Conservation (phyloP, 106 monocot species). For the Gastrodia elata region DNA sequence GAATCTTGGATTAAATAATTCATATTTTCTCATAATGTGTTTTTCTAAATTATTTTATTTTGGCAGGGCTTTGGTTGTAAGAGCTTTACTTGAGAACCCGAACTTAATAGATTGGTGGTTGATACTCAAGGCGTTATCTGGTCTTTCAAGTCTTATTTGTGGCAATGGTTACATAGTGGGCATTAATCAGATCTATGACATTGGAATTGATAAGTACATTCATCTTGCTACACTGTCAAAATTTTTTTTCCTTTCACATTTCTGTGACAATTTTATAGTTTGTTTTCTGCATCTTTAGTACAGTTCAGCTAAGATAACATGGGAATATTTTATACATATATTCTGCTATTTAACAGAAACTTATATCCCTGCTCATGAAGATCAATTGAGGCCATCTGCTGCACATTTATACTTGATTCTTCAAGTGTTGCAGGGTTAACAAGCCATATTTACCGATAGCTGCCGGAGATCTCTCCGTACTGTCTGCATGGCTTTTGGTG, state of each 20-base stretch:
- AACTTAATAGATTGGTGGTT: constrained; percentile 84
- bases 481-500: constrained; percentile 88
- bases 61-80: constrained; percentile 82
- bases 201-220: constrained; percentile 95
- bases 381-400: constrained; percentile 3
- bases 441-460: constrained; percentile 99
- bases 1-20: background rate
- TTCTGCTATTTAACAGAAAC: constrained; percentile 5
- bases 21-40: background rate
- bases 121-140: constrained; percentile 76
- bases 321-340: background rate
- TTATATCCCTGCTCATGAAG: constrained; percentile 1
- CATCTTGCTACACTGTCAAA: background rate
- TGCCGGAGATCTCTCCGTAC: constrained; percentile 92
- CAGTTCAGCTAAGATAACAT: background rate
- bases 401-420: constrained; percentile 9
- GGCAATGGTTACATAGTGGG: constrained; percentile 98
- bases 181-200: constrained; percentile 96
- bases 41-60: constrained; percentile 10
- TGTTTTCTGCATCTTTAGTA: background rate
- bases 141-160: constrained; percentile 76
- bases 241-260: background rate
- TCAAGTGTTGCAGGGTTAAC: constrained; percentile 67
- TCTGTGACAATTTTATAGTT: background rate
- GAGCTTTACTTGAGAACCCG: constrained; percentile 81